These are phyloP conservation scores for Cudoniella acicularis DNA, from an alignment of 495 filamentous ascomycete genomes.

Conservation along the genomic window DNA sequence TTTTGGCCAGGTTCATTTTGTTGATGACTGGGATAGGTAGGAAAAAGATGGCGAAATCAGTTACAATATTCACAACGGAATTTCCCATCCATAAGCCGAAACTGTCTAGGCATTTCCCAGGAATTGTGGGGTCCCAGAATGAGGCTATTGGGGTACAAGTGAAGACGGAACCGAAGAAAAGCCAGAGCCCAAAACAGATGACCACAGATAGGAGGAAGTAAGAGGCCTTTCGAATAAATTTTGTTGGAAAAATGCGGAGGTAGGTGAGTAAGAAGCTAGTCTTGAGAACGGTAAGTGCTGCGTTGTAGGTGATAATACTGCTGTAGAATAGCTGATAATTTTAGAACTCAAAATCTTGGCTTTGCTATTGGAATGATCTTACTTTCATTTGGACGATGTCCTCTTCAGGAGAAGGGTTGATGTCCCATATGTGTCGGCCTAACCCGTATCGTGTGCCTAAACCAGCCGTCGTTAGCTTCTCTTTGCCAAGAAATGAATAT, in stretches of 20 bases:
- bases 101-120: slow-evolving; percentile 34
- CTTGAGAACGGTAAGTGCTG: slow-evolving; percentile 37
- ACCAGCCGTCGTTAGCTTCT: neutral
- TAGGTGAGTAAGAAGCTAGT: slow-evolving; percentile 41
- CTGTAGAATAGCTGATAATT: slow-evolving; percentile 36
- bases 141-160: slow-evolving; percentile 33
- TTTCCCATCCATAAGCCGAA: slow-evolving; percentile 38
- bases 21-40: slow-evolving; percentile 31
- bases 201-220: slow-evolving; percentile 31
- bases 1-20: slow-evolving; percentile 36
- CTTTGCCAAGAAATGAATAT: neutral
- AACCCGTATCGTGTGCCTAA: neutral
- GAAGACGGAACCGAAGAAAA: slow-evolving; percentile 37
- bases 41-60: slow-evolving; percentile 26
- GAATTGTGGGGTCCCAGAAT: slow-evolving; percentile 32
- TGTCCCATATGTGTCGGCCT: neutral
- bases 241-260: slow-evolving; percentile 33
- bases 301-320: slow-evolving; percentile 42
- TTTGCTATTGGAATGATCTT: neutral
- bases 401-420: neutral
- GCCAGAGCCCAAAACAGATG: slow-evolving; percentile 35
- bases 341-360: too few species aligned
- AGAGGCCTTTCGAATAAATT: neutral
- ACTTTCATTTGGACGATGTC: neutral
- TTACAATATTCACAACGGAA: slow-evolving; percentile 16